Percentiles rank a stretch among this genome's conserved stretches.
phyloP scores from a whole-genome alignment of 805 yeast species.

The Pichia nanzhaoensis region DNA sequence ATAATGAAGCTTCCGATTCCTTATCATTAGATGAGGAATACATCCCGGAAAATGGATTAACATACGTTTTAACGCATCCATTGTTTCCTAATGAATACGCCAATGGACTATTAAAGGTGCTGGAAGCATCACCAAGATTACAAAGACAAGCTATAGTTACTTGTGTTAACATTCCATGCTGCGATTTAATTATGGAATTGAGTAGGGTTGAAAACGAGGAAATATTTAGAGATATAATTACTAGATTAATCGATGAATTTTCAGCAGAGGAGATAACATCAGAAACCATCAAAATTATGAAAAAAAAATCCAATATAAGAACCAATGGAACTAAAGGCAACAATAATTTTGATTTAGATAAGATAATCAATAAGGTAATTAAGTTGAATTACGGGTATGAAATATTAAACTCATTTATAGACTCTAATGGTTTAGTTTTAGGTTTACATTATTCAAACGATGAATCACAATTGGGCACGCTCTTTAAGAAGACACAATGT shows the following conservation, averaged over 20 bases:
- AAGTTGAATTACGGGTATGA: constrained; percentile 48
- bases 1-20: constrained; percentile 13
- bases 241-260: constrained; percentile 60
- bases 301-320: constrained; percentile 19
- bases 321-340: constrained; percentile 8
- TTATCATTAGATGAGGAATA: constrained; percentile 25
- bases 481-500: constrained; percentile 40
- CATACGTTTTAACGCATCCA: constrained; percentile 82
- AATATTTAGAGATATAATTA: constrained; percentile 59
- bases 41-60: constrained; percentile 52
- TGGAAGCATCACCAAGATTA: constrained; percentile 51
- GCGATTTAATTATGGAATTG: constrained; percentile 58
- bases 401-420: constrained; percentile 58
- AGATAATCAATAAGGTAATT: constrained; percentile 40
- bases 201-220: constrained; percentile 51
- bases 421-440: constrained; percentile 61
- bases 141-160: constrained; percentile 79
- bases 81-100: constrained; percentile 62
- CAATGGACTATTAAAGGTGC: constrained; percentile 44
- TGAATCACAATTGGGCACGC: constrained; percentile 36
- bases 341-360: constrained; percentile 33
- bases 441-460: constrained; percentile 52
- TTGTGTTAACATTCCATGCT: constrained; percentile 60
- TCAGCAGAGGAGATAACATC: constrained; percentile 52
- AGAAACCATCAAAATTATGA: constrained; percentile 35